Base-by-base conservation (phyloP, 805 yeast genomes). In the Saccharomycopsis sp. region DNA sequence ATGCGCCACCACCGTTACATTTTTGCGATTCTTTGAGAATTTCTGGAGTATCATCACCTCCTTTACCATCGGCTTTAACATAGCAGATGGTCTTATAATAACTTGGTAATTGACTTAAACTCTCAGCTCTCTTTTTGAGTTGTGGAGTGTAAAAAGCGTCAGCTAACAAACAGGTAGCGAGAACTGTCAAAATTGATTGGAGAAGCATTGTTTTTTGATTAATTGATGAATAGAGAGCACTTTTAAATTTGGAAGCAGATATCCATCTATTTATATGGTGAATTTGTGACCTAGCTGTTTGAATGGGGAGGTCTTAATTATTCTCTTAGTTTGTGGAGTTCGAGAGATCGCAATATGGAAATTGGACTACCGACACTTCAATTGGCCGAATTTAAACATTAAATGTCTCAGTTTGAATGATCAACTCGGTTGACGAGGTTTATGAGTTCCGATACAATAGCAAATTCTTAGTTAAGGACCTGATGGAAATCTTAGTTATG, bases 1-100 rank as follows among this genome's bases (percentile, higher is more conserved):
- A 21, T n/a, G 48, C 48, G 22, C 45, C 48, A 21, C 45, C 48
- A 17, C 48, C 48, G 27, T 6, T n/a, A 24, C 48, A 45, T 6
- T 29, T 16, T 4, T 14, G 17, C 11, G 45, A 44, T 17, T 22
- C 37, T 21, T 27, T 16, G 8, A 45, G 11, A 17, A 45, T 45
- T 11, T 45, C 41, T 6, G 48, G 48, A 21, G 37, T 17, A 35
- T 16, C 22, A 36, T 45, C 48, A 28, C 19, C 20, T 2, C 28
- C 31, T 6, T 21, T 14, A 9, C 31, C 11, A n/a, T 24, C 20
- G 4, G 43, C 17, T 11, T 14, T 28, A 31, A 44, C 48, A 9
- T 40, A 31, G 35, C 48, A 44, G 16, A 44, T 24, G 16, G 40
- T 34, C 9, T 37, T 22, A 26, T 44, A 44, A 4, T 37, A 8